Conservation (phyloP, 768 basidiomycete species). For the Auriscalpium orientale region DNA sequence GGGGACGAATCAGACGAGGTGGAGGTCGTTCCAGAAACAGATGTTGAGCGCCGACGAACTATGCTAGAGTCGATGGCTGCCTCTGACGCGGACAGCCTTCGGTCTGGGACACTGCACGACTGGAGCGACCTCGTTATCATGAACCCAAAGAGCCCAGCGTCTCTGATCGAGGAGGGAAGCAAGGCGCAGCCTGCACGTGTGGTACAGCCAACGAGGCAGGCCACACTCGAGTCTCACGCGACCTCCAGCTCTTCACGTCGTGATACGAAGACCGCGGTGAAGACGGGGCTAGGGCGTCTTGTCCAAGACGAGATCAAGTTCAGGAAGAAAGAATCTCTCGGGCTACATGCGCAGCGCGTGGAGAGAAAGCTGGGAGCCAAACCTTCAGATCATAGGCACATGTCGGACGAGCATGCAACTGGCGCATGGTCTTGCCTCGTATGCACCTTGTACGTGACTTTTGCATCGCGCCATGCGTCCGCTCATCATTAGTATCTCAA, state of each 20-base stretch:
- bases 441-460: background rate
- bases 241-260: background rate
- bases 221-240: background rate
- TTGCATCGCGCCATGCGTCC: background rate
- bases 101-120: constrained; percentile 31
- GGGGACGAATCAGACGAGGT: constrained; percentile 11
- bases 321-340: background rate
- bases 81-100: constrained; percentile 37
- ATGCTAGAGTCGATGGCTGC: constrained; percentile 41
- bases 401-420: background rate
- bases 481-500: background rate
- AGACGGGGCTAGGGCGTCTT: constrained; percentile 26
- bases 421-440: constrained; percentile 9
- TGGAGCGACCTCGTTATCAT: constrained; percentile 39
- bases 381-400: background rate
- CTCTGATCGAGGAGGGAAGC: background rate
- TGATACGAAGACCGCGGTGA: background rate
- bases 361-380: constrained; percentile 1
- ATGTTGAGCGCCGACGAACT: constrained; percentile 41
- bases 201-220: background rate
- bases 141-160: constrained; percentile 22
- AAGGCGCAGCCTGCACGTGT: background rate
- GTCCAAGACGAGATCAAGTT: constrained; percentile 21
- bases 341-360: background rate
- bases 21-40: constrained; percentile 28